Conservation (phyloP, 2,329 filamentous ascomycete genomes). For the Diplocarpon rosae region DNA sequence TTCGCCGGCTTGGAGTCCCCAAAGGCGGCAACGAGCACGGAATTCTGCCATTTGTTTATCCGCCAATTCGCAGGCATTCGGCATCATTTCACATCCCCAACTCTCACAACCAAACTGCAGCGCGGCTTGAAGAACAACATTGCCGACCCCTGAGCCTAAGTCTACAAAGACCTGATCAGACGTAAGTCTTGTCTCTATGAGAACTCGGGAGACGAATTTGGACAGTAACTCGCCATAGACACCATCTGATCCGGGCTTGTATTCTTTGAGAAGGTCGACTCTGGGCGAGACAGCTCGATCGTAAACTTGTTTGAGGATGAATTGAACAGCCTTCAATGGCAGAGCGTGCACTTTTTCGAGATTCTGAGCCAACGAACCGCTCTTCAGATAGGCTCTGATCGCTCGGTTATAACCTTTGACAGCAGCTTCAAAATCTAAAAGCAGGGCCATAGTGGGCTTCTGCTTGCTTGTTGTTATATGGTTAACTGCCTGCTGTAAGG, state of each 20-base stretch:
- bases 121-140: conserved; percentile 88
- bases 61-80: conserved; percentile 75
- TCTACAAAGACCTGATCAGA: conserved; percentile 86
- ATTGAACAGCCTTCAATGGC: conserved; percentile 60
- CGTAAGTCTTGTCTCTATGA: conserved; percentile 64
- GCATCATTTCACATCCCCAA: conserved; percentile 96
- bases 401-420: conserved; percentile 68
- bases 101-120: conserved; percentile 88
- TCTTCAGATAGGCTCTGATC: conserved; percentile 52
- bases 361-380: conserved; percentile 62
- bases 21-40: conserved; percentile 70
- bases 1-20: conserved; percentile 72
- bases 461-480: conserved; percentile 6
- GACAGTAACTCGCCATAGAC: conserved; percentile 90
- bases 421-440: conserved; percentile 59
- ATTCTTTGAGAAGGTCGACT: conserved; percentile 72
- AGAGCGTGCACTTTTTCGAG: conserved; percentile 59
- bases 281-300: conserved; percentile 84
- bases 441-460: conserved; percentile 46
- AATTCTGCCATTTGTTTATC: conserved; percentile 76
- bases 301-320: conserved; percentile 81
- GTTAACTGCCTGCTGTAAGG: conserved; percentile 55
- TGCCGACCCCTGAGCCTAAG: conserved; percentile 89
- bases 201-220: conserved; percentile 71
- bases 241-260: conserved; percentile 84